Evolutionary conservation across 371 early-diverging fungal species (phyloP).

Genomic region (Hamiltosporidium magnivora): DNA sequence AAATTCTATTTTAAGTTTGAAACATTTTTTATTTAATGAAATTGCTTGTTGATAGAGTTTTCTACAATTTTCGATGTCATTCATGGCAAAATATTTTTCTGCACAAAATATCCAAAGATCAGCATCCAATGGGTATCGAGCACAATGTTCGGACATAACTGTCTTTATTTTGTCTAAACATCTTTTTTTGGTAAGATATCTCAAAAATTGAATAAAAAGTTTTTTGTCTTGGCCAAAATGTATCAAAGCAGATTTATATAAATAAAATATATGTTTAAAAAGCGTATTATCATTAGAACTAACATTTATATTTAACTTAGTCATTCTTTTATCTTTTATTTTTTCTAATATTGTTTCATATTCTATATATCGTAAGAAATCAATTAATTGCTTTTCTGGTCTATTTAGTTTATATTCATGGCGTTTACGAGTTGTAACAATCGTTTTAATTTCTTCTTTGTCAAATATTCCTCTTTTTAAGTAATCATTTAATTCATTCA

Average conservation of each 20-base stretch:
- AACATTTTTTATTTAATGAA: slow-evolving; percentile 6
- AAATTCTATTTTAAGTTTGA: slow-evolving; percentile 27
- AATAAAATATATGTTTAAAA: slow-evolving; percentile 18
- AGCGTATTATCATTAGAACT: slow-evolving; percentile 12
- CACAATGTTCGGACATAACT: slow-evolving; percentile 19
- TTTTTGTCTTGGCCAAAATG: slow-evolving; percentile 18
- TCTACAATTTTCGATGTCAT: slow-evolving; percentile 27
- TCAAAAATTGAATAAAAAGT: slow-evolving; percentile 21
- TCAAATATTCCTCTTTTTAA: slow-evolving; percentile 22
- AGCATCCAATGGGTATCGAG: slow-evolving; percentile 15
- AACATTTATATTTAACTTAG: background rate
- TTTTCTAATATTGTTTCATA: slow-evolving; percentile 27
- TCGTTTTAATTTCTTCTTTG: slow-evolving; percentile 19
- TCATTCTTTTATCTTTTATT: slow-evolving; percentile 29
- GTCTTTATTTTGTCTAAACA: slow-evolving; percentile 22
- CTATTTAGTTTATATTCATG: slow-evolving; percentile 29
- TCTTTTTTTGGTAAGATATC: slow-evolving; percentile 21
- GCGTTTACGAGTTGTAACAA: slow-evolving; percentile 19
- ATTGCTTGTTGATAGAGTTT: slow-evolving; percentile 28
- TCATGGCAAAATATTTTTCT: slow-evolving; percentile 22
- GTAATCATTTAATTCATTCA: slow-evolving; percentile 36
- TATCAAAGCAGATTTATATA: slow-evolving; percentile 25
- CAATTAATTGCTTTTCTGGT: slow-evolving; percentile 26
- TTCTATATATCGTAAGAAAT: slow-evolving; percentile 33
- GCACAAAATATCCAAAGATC: slow-evolving; percentile 40